A percentile compares a stretch with the other conserved stretches of the same genome.
Evolutionary conservation across 179 eudicot species (phyloP).

Genomic region (Silene coronaria): DNA sequence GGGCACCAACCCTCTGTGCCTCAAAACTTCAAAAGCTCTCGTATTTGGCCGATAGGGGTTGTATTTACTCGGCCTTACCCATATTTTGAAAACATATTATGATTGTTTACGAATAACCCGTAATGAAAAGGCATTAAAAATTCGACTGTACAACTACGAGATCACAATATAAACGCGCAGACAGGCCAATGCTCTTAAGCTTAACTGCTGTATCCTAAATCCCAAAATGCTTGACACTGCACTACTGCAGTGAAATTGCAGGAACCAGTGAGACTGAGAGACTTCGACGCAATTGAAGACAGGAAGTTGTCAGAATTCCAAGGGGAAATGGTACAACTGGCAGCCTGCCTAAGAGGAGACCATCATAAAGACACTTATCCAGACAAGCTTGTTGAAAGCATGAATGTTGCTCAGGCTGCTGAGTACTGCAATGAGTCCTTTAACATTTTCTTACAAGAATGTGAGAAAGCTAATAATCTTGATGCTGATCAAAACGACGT

Average conservation of each 20-base stretch:
- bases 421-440: slow-evolving; percentile 43
- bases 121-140: too few relatives aligned
- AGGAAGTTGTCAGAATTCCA: slow-evolving; percentile 60
- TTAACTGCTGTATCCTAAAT: neutral
- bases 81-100: too few relatives aligned
- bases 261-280: slow-evolving; percentile 51
- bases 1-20: too few relatives aligned
- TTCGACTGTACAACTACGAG: too few relatives aligned
- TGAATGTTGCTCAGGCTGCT: slow-evolving; percentile 56
- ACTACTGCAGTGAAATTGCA: slow-evolving; percentile 40
- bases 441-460: slow-evolving; percentile 39
- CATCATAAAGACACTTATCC: slow-evolving; percentile 38
- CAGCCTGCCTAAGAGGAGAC: slow-evolving; percentile 62
- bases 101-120: too few relatives aligned
- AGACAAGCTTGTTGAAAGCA: slow-evolving; percentile 40
- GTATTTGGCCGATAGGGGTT: too few relatives aligned
- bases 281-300: slow-evolving; percentile 40
- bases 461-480: slow-evolving; percentile 33
- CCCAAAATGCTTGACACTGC: neutral
- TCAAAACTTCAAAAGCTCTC: too few relatives aligned
- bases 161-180: too few relatives aligned
- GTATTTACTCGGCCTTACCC: too few relatives aligned
- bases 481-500: slow-evolving; percentile 48
- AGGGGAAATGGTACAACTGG: slow-evolving; percentile 54
- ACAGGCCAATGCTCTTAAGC: neutral